Base-by-base conservation (phyloP, 441 rosid genomes). In the Croton setiger region DNA sequence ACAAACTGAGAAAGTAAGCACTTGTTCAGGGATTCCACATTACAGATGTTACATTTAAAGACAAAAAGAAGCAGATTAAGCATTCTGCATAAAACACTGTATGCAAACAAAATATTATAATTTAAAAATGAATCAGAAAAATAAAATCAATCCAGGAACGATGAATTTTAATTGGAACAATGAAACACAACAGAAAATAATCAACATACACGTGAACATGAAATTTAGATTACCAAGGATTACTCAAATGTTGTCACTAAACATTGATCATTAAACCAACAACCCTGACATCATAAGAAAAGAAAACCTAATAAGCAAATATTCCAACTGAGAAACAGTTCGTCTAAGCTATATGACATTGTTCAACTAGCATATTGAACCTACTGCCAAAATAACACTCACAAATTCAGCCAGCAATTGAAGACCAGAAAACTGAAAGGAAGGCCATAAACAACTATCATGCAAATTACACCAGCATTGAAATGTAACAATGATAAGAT, bases 1-100 rank as follows among this genome's bases (percentile, higher is more conserved):
- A 48, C 61, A 67, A 71, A 81, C 87, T 87, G 82, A 61, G 59
- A 70, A 53, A 76, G 72, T 54, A 68, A 66, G 48, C 74, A 74
- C 45, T 60, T 17, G 57, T 74, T 63, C 74, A 57, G 23, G 43
- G 18, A 45, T 33, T 62, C 47, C 63, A 63, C 53, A 65, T 39
- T 6, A 52, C 20, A 49, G 18, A n/a, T 62, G 47, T 18, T 13
- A 39, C 64, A 43, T 18, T 39, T 3, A 51, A 36, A 73, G 45
- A 60, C 44, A 62, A 7, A 27, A 54, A 56, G 7, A n/a, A 21
- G 27, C 5, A 10, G 17, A 17, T 36, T 63, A 56, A 37, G 14
- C 53, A 18, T 55, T 23, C 20, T 31, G n/a, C 23, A 12, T 35
- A 67, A 61, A 36, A 60, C 12, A 36, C n/a, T 14, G 15, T 52